Conservation (phyloP, 352 stramenopile genomes). For the Phytopythium vexans region DNA sequence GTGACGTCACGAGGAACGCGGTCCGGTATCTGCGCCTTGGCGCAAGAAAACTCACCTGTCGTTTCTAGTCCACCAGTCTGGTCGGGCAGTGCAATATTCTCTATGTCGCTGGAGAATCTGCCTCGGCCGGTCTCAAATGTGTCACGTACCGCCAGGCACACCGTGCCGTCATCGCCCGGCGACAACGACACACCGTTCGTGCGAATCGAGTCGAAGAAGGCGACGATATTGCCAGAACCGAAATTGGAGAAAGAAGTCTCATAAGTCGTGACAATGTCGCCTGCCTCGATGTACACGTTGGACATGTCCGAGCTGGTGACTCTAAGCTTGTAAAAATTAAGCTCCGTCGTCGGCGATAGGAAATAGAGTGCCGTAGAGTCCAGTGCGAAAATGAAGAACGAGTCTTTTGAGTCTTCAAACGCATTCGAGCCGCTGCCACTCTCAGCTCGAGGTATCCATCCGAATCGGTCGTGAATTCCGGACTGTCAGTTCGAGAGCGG, state of each 20-base stretch:
- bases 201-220: neutral
- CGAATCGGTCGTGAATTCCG: slow-evolving; percentile 2
- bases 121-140: neutral
- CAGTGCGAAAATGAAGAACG: neutral
- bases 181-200: neutral
- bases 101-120: neutral
- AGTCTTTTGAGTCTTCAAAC: neutral
- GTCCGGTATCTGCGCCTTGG: neutral
- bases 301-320: neutral
- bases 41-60: neutral
- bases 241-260: too few relatives aligned
- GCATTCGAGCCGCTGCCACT: neutral
- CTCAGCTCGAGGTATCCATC: neutral
- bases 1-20: neutral
- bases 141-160: neutral
- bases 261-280: too few relatives aligned
- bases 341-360: neutral
- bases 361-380: neutral
- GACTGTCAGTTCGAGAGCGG: neutral
- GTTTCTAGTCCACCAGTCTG: neutral
- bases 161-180: neutral
- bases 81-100: neutral
- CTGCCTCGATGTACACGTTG: neutral
- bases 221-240: slow-evolving; percentile 2
- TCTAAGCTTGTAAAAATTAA: neutral